Base-by-base conservation (phyloP, 768 basidiomycete species). In the Pluteus cervinus region DNA sequence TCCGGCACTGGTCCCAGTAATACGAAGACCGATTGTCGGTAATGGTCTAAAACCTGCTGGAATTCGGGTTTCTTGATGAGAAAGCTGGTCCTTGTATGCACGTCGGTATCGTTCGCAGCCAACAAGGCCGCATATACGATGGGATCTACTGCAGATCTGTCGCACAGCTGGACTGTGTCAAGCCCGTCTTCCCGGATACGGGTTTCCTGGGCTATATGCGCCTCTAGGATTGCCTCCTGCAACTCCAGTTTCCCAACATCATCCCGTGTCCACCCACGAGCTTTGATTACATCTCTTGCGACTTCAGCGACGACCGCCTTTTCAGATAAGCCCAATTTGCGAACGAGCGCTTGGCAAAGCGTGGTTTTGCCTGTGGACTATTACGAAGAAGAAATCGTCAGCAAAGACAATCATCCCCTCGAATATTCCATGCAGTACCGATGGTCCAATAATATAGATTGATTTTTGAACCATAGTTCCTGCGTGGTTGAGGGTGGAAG, bases 311-410 rank as follows among this genome's bases (percentile, higher is more conserved):
- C 68, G 39, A 69, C 69, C 21, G 64, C 66, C 21, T 51, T 40
- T 12, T 49, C 48, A 2, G 44, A 37, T 21, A 83, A 41, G 1
- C 57, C 55, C 7, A 79, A 48, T 24, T 61, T 58, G 30, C 59
- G 44, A 0, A 66, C 66, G 0, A 81, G 53, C 2, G 76, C 74
- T 24, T 66, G 53, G 52, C 76, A 81, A 3, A 82, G 64, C 0
- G 80, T 82, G 17, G 81, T 79, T 54, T 84, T 85, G n/a, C 81
- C 81, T 9, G 75, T 76, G 11, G 79, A 80, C 55, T 71, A 55
- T 52, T 50, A 15, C 21, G 5, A 9, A 21, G 18, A 26, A 28
- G 26, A 28, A 28, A 14, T 14, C 9, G 26, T 9, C 14, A 28
- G 26, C 9, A 28, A 14, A 14, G 14, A 28, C 9, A 9, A 28